Conservation (phyloP, 495 filamentous ascomycete genomes). For the Penicillium canariense region DNA sequence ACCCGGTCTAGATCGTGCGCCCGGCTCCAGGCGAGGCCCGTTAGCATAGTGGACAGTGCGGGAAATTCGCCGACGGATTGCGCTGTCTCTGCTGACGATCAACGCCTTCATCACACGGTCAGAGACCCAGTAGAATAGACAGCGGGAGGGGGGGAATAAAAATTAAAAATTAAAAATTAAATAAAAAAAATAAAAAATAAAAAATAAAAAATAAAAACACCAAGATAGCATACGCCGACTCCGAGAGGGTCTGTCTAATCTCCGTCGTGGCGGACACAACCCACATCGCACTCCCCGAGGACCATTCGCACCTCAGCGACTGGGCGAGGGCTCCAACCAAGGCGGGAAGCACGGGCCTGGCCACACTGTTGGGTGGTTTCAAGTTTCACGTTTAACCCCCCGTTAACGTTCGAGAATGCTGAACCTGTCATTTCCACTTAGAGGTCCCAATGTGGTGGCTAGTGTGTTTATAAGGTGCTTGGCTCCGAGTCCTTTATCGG, state of each 20-base stretch:
- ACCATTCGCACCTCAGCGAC: background rate
- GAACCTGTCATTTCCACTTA: conserved; percentile 7
- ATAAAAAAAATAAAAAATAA: background rate
- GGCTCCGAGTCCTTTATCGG: background rate
- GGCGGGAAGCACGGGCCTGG: conserved; percentile 35
- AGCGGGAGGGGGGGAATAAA: background rate
- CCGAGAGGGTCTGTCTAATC: conserved; percentile 6
- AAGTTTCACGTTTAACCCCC: conserved; percentile 8
- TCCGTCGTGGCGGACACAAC: conserved; percentile 10
- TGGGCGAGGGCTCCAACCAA: conserved; percentile 20
- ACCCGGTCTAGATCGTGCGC: conserved; percentile 4
- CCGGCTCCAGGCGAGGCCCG: background rate
- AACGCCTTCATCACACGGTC: background rate
- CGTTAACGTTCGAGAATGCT: conserved; percentile 2
- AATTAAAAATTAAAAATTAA: background rate
- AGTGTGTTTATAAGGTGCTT: background rate
- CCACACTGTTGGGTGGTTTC: conserved; percentile 27
- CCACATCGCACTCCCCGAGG: background rate
- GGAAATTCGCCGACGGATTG: background rate
- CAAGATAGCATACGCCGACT: conserved; percentile 1
- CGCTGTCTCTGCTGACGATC: conserved; percentile 2
- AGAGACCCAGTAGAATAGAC: too few species aligned
- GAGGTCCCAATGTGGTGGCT: background rate
- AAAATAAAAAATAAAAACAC: background rate
- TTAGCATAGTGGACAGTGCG: conserved; percentile 11